Base-by-base conservation (phyloP, 1,284 basidiomycete species). In the Coriolopsis trogii region DNA sequence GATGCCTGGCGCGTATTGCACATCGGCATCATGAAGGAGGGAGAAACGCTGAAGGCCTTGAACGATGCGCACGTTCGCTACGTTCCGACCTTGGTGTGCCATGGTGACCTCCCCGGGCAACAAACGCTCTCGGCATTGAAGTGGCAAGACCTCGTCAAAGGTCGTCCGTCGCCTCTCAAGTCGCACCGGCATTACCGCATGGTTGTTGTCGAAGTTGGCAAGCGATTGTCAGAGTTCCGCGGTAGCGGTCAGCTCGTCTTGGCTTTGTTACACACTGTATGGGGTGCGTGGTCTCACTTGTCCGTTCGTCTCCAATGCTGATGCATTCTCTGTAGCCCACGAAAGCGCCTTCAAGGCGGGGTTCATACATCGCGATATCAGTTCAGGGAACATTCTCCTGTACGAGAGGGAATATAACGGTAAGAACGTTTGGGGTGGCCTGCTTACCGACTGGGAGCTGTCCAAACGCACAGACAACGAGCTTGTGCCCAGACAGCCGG, bases 181-280 rank as follows among this genome's bases (percentile, higher is more conserved):
- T 6, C 6, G 13, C 52, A 54, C 21, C 20, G n/a, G 8, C 58
- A 59, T 21, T 56, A 57, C 26, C 46, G 58, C 23, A 36, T 59
- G 2, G 49, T 52, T 1, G 33, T 56, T n/a, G 36, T 52, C 23
- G 55, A 56, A 10, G 46, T 59, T 10, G 58, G 55, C 7, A 16
- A 29, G 18, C 49, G 51, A 16, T 20, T 59, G 23, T 37, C 2
- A 23, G 34, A 13, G 49, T 59, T 28, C 13, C 23, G 30, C 15
- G 41, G 40, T 2, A 15, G 13, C 4, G 39, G 28, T 8, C 20
- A 37, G n/a, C n/a, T 55, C 5, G 34, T 50, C 9, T 3, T 4
- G n/a, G 37, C 26, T 3, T 9, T 55, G 3, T 26, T 18, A 13
- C 36, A 30, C 31, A 29, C 24, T n/a, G 4, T 55, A 3, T 23